Percentiles rank a stretch among this genome's conserved stretches.
Conservation (phyloP, 164 flowering plant genomes). For the Stephania japonica region DNA sequence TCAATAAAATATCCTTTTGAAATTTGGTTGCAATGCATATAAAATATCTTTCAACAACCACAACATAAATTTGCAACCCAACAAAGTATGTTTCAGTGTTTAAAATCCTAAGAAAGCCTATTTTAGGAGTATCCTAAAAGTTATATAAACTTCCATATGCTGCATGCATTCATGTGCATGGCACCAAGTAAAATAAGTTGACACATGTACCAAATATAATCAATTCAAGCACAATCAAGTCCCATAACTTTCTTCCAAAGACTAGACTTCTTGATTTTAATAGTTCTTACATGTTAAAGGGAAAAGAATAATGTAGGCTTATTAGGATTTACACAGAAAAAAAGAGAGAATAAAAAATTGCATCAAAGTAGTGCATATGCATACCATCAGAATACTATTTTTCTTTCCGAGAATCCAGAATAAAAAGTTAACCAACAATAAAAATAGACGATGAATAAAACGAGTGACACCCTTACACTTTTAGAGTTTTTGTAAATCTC, state of each 20-base stretch:
- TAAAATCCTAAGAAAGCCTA: neutral
- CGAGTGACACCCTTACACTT: too few species aligned
- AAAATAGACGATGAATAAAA: too few species aligned
- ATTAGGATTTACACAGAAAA: neutral
- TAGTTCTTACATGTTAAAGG: neutral
- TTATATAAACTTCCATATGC: neutral
- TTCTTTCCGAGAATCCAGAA: too few species aligned
- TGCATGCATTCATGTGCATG: neutral
- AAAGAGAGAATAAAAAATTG: neutral
- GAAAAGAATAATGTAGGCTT: neutral
- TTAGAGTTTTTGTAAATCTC: too few species aligned
- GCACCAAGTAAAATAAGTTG: neutral
- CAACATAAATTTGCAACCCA: neutral
- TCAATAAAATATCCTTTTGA: neutral
- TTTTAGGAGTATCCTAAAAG: neutral
- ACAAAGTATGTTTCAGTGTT: neutral
- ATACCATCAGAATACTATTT: too few species aligned
- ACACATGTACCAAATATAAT: neutral
- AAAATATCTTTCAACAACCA: neutral
- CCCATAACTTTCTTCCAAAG: neutral
- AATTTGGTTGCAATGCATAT: neutral
- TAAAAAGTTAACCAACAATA: too few species aligned
- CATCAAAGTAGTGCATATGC: too few species aligned
- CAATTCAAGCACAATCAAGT: neutral
- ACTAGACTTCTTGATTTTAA: neutral